Base-by-base conservation (phyloP, 148 eudicot species). In the Persicaria tinctoria region DNA sequence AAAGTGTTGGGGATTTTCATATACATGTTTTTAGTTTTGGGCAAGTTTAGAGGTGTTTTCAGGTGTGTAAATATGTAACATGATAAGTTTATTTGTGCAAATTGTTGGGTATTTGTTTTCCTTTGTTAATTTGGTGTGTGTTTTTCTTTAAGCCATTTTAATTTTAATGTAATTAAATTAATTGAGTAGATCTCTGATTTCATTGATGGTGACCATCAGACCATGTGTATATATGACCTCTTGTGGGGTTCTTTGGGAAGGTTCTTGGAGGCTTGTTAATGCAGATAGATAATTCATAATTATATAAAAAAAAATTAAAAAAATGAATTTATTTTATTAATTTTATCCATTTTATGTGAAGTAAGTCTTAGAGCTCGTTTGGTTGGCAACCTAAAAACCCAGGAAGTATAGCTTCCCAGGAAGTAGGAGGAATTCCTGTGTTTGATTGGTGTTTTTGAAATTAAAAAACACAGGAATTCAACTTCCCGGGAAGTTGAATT, bases 1-100 rank as follows among this genome's bases (percentile, higher is more conserved):
- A 2, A 60, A 60, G 66, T 60, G 66, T 60, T 60, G 66, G 41
- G 9, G 10, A 60, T 60, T 60, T 60, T 60, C 66, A 60, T 60
- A 60, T 60, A 60, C 66, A 20, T 38, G 66, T 60, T 60, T 57
- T 23, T 60, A 7, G 8, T 38, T 16, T 55, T 57, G 18, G 18
- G 64, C 8, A 50, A 12, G 6, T 9, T 60, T 23, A 60, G 66
- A 20, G 32, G 66, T 55, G 59, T 55, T 16, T n/a, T 0, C 41
- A 60, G 44, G 8, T 60, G 32, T 20, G 66, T 60, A 60, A 60
- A 60, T 60, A 60, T 60, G 66, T 60, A 60, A 60, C 13, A 60
- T 2, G 32, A 60, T 60, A 38, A 60, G 66, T 20, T 60, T 23
- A 23, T 60, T 60, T 60, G 8, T 60, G 66, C 13, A 60, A 60